These are phyloP conservation scores for Botrytis medusae DNA, from an alignment of 2,329 filamentous ascomycete species.

Conservation along the genomic window DNA sequence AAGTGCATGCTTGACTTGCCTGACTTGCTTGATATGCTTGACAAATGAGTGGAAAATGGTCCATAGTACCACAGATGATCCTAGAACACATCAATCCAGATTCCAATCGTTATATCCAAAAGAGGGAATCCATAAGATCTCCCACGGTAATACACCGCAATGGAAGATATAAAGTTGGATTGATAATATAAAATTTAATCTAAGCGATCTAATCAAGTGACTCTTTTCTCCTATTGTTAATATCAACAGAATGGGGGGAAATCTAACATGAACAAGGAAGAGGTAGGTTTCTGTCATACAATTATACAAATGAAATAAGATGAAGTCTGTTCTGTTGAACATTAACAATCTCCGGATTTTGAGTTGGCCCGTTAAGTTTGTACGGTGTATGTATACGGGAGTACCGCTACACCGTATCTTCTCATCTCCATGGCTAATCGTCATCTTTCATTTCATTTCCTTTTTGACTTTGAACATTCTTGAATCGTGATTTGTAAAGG, in stretches of 20 bases:
- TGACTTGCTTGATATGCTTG: neutral
- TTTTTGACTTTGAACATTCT: neutral
- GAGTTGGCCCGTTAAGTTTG: neutral
- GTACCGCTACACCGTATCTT: conserved; percentile 5
- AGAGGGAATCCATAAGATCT: neutral
- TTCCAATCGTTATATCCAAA: neutral
- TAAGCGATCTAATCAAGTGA: neutral
- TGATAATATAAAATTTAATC: neutral
- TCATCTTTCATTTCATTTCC: neutral
- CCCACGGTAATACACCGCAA: neutral
- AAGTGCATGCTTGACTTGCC: neutral
- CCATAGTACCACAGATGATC: neutral
- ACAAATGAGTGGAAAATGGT: neutral
- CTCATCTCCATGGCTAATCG: neutral
- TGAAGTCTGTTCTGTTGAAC: conserved; percentile 5
- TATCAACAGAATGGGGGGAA: neutral
- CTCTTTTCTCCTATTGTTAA: neutral
- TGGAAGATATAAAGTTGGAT: neutral
- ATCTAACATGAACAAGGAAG: neutral
- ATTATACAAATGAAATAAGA: conserved; percentile 5
- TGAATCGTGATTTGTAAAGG: neutral
- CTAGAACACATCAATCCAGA: neutral
- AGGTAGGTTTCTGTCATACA: neutral
- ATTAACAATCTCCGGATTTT: conserved; percentile 6
- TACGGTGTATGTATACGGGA: neutral